Evolutionary conservation across 164 flowering plant species (phyloP).

Genomic region (Hamamelis virginiana): DNA sequence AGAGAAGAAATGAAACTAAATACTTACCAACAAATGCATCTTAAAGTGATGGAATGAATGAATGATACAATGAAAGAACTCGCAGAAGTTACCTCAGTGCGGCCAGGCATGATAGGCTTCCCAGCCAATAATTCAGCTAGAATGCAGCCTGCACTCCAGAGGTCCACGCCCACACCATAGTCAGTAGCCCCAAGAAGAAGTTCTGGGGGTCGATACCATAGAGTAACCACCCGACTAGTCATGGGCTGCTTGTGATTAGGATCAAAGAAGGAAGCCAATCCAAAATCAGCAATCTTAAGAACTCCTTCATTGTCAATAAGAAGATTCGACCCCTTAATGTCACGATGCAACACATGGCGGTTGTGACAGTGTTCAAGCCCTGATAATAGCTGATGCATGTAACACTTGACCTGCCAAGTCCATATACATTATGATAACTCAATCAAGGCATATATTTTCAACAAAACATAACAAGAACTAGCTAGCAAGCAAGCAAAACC

Average conservation of each 20-base stretch:
- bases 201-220: slow-evolving; percentile 72
- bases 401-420: slow-evolving; percentile 56
- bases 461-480: too few relatives aligned
- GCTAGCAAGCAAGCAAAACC: not conserved
- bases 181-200: slow-evolving; percentile 89
- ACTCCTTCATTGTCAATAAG: slow-evolving; percentile 72
- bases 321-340: slow-evolving; percentile 91
- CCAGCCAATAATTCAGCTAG: slow-evolving; percentile 83
- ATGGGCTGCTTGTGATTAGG: slow-evolving; percentile 72
- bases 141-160: slow-evolving; percentile 97
- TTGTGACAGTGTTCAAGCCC: slow-evolving; percentile 70
- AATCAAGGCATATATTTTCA: not conserved
- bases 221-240: slow-evolving; percentile 73
- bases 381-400: slow-evolving; percentile 55
- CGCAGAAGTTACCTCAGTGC: slow-evolving; percentile 61
- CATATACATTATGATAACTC: not conserved
- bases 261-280: slow-evolving; percentile 58
- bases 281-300: slow-evolving; percentile 86
- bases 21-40: not conserved
- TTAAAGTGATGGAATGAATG: not conserved
- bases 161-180: slow-evolving; percentile 84
- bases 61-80: not conserved
- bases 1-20: not conserved
- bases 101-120: slow-evolving; percentile 92
- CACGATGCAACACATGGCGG: slow-evolving; percentile 64